A percentile compares a stretch with the other conserved stretches of the same genome.
Evolutionary conservation across 2,329 filamentous ascomycete genomes (phyloP).

Genomic region (Fusarium sp.): DNA sequence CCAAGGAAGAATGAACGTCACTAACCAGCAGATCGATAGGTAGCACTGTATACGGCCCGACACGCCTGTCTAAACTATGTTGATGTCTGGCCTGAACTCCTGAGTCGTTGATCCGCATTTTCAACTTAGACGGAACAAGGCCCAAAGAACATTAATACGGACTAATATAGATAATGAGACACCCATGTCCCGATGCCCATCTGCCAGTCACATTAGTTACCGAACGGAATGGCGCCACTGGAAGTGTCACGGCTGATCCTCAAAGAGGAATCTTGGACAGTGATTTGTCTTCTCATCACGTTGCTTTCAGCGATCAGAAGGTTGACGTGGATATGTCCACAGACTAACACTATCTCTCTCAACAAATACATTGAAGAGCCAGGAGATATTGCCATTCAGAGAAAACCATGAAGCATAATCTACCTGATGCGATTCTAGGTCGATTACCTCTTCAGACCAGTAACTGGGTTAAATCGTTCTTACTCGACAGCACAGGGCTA

Average conservation of each 20-base stretch:
- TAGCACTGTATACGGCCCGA: conserved; percentile 8
- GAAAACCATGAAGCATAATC: not conserved
- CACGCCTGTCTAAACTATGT: conserved; percentile 2
- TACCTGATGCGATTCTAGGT: not conserved
- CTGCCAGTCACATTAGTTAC: conserved; percentile 31
- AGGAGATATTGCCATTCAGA: not conserved
- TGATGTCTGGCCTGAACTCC: not conserved
- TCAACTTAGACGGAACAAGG: conserved; percentile 18
- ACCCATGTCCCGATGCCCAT: conserved; percentile 23
- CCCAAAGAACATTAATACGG: conserved; percentile 18
- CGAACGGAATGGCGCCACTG: conserved; percentile 43
- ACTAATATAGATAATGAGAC: conserved; percentile 29
- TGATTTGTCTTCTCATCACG: not conserved
- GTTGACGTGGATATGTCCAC: not conserved
- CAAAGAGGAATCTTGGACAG: conserved; percentile 17
- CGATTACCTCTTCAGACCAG: conserved; percentile 1
- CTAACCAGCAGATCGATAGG: conserved; percentile 2
- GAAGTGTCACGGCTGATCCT: conserved; percentile 18
- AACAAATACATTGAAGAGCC: conserved; percentile 1
- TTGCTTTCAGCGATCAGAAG: conserved; percentile 16
- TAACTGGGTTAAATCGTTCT: not conserved
- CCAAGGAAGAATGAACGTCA: conserved; percentile 10
- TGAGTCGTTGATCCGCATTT: conserved; percentile 6
- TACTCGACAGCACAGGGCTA: conserved; percentile 7
- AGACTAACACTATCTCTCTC: not conserved